phyloP scores from a whole-genome alignment of 2,329 filamentous ascomycete species.

The Cordyceps militaris region DNA sequence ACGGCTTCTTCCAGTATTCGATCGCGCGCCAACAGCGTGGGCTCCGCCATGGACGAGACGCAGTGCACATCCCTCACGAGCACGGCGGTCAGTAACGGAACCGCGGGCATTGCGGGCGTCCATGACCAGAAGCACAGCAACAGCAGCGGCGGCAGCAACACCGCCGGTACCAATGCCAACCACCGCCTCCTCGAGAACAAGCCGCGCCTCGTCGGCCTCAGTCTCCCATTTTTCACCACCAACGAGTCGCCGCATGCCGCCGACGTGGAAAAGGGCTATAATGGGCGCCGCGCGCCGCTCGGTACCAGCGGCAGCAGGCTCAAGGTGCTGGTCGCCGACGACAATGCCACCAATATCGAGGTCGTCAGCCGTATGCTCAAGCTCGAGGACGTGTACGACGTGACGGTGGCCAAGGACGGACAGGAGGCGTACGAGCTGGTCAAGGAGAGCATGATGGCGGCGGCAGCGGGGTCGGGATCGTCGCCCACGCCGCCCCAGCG shows the following conservation, averaged over 20 bases:
- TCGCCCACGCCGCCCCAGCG: constrained; percentile 50
- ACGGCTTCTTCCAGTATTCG: constrained; percentile 20
- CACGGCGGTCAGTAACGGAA: constrained; percentile 11
- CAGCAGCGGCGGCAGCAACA: not conserved
- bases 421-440: constrained; percentile 85
- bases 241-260: constrained; percentile 23
- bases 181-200: constrained; percentile 35
- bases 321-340: constrained; percentile 78
- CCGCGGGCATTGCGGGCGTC: not conserved
- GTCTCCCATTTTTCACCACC: constrained; percentile 69
- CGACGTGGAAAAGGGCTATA: not conserved
- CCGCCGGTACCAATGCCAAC: not conserved
- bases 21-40: constrained; percentile 41
- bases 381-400: constrained; percentile 72
- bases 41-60: not conserved
- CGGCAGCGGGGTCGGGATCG: not conserved
- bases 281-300: not conserved
- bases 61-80: not conserved
- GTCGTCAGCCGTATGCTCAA: constrained; percentile 59
- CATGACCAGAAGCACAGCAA: not conserved
- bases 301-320: constrained; percentile 37
- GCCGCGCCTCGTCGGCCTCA: constrained; percentile 74
- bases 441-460: constrained; percentile 65
- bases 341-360: constrained; percentile 52
- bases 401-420: constrained; percentile 78